These are phyloP conservation scores for Paramecium biaurelia DNA, from an alignment of 73 alveolate genomes.

Conservation along the genomic window DNA sequence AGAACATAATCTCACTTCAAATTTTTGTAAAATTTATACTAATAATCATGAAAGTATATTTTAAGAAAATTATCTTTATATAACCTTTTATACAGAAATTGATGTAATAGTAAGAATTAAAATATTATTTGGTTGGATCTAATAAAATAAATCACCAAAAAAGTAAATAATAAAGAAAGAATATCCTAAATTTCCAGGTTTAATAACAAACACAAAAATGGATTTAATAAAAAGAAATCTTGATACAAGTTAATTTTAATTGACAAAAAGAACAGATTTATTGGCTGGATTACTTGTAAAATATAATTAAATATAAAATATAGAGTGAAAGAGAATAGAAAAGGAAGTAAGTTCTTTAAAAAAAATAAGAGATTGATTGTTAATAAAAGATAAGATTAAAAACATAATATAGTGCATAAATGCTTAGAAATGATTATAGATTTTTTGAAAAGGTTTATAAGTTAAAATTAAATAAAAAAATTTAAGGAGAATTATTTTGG, in stretches of 20 bases:
- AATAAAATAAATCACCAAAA: not conserved
- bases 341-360: not conserved
- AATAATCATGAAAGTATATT: not conserved
- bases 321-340: conserved; percentile 4
- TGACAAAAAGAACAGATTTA: not conserved
- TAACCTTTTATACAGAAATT: not conserved
- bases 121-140: not conserved
- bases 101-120: not conserved
- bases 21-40: not conserved
- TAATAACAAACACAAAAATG: not conserved
- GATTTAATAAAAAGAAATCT: not conserved
- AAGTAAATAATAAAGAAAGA: not conserved
- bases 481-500: not conserved
- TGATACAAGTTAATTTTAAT: not conserved
- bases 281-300: not conserved
- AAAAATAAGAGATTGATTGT: not conserved
- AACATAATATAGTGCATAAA: not conserved
- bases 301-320: not conserved
- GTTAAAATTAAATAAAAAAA: not conserved
- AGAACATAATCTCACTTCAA: not conserved
- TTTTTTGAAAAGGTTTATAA: not conserved
- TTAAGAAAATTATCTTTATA: not conserved
- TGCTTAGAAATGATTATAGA: not conserved
- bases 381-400: not conserved
- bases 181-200: not conserved